phyloP scores from a whole-genome alignment of 768 basidiomycete species.

The Lactarius evosmus region DNA sequence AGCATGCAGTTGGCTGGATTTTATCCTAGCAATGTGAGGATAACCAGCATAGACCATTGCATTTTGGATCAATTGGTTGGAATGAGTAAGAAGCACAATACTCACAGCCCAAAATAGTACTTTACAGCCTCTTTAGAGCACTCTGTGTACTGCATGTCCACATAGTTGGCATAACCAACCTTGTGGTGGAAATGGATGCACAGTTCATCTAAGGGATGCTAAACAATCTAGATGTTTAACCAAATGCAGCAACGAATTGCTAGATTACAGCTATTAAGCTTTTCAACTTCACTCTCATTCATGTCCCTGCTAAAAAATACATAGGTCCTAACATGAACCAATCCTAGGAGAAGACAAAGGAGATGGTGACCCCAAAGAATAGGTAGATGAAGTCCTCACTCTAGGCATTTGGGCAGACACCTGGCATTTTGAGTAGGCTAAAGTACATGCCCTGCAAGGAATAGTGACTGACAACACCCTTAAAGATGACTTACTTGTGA shows the following conservation, averaged over 20 bases:
- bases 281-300: slow-evolving; percentile 38
- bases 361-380: background rate
- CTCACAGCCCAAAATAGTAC: background rate
- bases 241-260: slow-evolving; percentile 34
- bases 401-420: background rate
- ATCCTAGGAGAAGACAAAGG: background rate
- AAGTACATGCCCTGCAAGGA: too few relatives aligned
- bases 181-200: slow-evolving; percentile 39
- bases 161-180: too few relatives aligned
- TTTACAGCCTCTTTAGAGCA: too few relatives aligned
- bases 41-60: too few relatives aligned
- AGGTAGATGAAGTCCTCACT: background rate
- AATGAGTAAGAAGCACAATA: background rate
- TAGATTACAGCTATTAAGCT: slow-evolving; percentile 43
- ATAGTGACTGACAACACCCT: too few relatives aligned
- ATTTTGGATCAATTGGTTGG: too few relatives aligned
- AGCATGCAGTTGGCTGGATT: too few relatives aligned
- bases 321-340: slow-evolving; percentile 31
- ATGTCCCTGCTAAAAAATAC: slow-evolving; percentile 34
- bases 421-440: too few relatives aligned
- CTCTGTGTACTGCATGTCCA: too few relatives aligned
- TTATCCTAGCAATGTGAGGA: too few relatives aligned
- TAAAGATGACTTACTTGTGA: too few relatives aligned
- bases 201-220: too few relatives aligned
- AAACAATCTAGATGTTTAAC: slow-evolving; percentile 28